These are phyloP conservation scores for Phytophthora ramorum DNA, from an alignment of 352 stramenopile species.

Conservation along the genomic window DNA sequence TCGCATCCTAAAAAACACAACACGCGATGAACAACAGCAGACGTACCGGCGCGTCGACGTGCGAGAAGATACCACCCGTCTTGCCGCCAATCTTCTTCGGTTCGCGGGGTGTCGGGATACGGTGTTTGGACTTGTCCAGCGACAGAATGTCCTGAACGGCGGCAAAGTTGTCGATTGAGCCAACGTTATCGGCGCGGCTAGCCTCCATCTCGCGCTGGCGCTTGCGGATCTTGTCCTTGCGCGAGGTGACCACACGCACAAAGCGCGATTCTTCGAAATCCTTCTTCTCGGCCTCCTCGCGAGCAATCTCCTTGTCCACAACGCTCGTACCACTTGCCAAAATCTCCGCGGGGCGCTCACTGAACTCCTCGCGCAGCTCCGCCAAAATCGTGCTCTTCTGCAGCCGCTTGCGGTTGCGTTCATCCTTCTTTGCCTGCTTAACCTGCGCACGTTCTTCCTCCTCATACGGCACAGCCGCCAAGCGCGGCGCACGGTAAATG, in stretches of 20 bases:
- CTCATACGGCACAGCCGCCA: constrained; percentile 85
- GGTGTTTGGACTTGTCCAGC: constrained; percentile 77
- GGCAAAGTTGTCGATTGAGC: constrained; percentile 89
- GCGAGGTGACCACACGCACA: constrained; percentile 84
- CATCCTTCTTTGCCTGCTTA: constrained; percentile 85
- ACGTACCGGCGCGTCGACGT: constrained; percentile 70
- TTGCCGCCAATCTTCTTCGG: constrained; percentile 72
- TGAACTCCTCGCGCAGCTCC: constrained; percentile 88
- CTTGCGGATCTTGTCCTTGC: constrained; percentile 91
- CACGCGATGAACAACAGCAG: background rate
- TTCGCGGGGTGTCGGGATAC: constrained; percentile 56
- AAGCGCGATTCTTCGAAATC: constrained; percentile 89
- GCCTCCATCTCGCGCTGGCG: constrained; percentile 83
- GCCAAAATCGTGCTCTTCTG: constrained; percentile 88
- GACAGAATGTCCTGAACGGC: constrained; percentile 81
- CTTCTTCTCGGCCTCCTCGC: constrained; percentile 85
- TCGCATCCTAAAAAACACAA: background rate
- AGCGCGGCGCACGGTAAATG: constrained; percentile 78
- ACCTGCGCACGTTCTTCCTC: constrained; percentile 82
- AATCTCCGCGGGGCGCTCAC: constrained; percentile 80
- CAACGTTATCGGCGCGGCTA: constrained; percentile 74
- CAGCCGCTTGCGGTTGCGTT: constrained; percentile 80
- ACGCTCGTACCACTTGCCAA: constrained; percentile 62
- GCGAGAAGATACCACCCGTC: constrained; percentile 85
- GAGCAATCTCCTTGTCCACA: constrained; percentile 83